These are phyloP conservation scores for Arthrobotrys conoides DNA, from an alignment of 2,329 filamentous ascomycete genomes.

Conservation along the genomic window DNA sequence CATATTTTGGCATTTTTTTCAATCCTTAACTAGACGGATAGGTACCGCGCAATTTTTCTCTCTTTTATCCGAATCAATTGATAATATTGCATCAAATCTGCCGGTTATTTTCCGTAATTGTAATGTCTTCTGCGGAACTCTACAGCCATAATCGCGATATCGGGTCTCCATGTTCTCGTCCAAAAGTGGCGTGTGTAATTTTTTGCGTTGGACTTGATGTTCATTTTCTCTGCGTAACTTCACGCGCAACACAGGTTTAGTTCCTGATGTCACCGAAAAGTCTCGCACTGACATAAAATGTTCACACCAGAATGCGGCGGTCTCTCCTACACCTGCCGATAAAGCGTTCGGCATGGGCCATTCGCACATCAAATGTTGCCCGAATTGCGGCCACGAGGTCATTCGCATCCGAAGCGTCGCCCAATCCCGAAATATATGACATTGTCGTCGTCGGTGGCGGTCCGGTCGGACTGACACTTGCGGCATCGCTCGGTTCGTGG, in stretches of 20 bases:
- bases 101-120: conserved; percentile 18
- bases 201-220: conserved; percentile 50
- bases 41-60: conserved; percentile 14
- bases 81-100: conserved; percentile 20
- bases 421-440: conserved; percentile 79
- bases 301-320: conserved; percentile 48
- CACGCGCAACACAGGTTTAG: conserved; percentile 32
- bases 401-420: conserved; percentile 48
- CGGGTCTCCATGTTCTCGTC: not conserved
- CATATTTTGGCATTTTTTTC: conserved; percentile 32
- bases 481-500: conserved; percentile 74
- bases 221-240: conserved; percentile 28
- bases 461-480: conserved; percentile 86
- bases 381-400: conserved; percentile 34
- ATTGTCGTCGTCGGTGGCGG: conserved; percentile 92
- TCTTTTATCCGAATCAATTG: conserved; percentile 28
- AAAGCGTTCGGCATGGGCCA: conserved; percentile 53
- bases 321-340: conserved; percentile 53
- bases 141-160: conserved; percentile 11
- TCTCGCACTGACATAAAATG: conserved; percentile 34
- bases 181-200: conserved; percentile 45
- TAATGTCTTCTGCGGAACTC: not conserved
- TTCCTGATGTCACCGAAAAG: conserved; percentile 2
- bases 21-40: conserved; percentile 32
- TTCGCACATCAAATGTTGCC: conserved; percentile 25